phyloP scores from a whole-genome alignment of 2,329 filamentous ascomycete species.

The Cryphonectria carpinicola region DNA sequence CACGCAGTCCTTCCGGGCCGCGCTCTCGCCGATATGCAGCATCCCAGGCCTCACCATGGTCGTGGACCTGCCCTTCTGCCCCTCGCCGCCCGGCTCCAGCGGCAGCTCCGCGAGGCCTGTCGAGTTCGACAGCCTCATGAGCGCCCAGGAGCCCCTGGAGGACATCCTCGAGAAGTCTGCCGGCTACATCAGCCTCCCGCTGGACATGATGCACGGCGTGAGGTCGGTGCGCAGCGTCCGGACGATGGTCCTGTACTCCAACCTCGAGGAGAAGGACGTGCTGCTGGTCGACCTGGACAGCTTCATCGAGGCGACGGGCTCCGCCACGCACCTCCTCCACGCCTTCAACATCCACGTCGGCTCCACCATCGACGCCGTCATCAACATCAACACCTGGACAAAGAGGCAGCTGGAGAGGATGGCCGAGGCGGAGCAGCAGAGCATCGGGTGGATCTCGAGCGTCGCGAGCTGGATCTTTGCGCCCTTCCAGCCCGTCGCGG shows the following conservation, averaged over 20 bases:
- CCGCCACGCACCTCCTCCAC: conserved; percentile 68
- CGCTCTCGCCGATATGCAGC: conserved; percentile 70
- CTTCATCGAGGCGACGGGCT: conserved; percentile 71
- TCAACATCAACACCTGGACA: conserved; percentile 77
- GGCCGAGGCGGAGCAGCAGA: conserved; percentile 44
- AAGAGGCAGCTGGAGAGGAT: conserved; percentile 68
- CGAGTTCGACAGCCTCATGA: conserved; percentile 77
- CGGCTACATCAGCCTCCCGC: conserved; percentile 67
- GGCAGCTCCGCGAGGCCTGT: conserved; percentile 41
- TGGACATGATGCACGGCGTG: conserved; percentile 80
- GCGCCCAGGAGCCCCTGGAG: conserved; percentile 75
- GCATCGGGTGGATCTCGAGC: conserved; percentile 41
- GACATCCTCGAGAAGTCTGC: conserved; percentile 71
- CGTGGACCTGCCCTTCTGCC: conserved; percentile 68
- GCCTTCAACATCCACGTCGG: conserved; percentile 79
- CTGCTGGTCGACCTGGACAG: conserved; percentile 75
- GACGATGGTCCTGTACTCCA: conserved; percentile 71
- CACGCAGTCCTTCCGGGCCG: conserved; percentile 61
- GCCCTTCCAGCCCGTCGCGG: conserved; percentile 65
- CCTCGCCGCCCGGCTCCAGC: conserved; percentile 32
- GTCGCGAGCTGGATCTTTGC: conserved; percentile 54
- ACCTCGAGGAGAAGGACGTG: conserved; percentile 69
- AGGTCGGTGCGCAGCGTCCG: conserved; percentile 74
- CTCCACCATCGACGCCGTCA: conserved; percentile 72
- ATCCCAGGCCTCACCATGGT: conserved; percentile 68